Percentiles rank a stretch among this genome's conserved stretches.
Evolutionary conservation across 1,139 yeast species (phyloP).

Genomic region (Waltiozyma sp.): DNA sequence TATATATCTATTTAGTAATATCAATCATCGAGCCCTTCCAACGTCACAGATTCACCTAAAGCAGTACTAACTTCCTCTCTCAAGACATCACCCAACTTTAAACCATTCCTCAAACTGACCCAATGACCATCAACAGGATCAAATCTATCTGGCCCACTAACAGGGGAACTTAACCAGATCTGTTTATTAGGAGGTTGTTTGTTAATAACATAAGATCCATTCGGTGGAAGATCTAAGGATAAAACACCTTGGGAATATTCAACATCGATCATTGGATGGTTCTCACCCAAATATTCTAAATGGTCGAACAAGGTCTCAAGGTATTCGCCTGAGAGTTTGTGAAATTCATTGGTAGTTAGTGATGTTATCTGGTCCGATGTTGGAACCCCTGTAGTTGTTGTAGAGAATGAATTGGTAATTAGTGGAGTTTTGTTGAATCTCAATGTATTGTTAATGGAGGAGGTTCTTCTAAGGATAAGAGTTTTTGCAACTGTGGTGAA

Average conservation of each 20-base stretch:
- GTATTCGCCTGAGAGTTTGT: constrained; percentile 44
- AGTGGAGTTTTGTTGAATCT: no score
- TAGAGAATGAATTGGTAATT: constrained; percentile 8
- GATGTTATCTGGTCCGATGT: constrained; percentile 37
- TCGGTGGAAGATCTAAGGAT: constrained; percentile 51
- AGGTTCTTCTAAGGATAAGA: no score
- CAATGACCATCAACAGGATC: constrained; percentile 47
- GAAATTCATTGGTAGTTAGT: constrained; percentile 40
- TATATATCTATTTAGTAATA: not conserved
- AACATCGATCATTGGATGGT: constrained; percentile 51
- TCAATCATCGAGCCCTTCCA: constrained; percentile 11
- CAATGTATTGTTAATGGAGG: no score
- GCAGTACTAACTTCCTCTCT: constrained; percentile 35
- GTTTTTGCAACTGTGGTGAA: no score
- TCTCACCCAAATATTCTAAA: constrained; percentile 49
- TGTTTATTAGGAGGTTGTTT: constrained; percentile 89
- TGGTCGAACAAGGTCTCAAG: constrained; percentile 52
- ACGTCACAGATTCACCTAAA: constrained; percentile 18
- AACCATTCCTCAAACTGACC: constrained; percentile 45
- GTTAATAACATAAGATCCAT: constrained; percentile 75
- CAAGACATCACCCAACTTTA: constrained; percentile 34
- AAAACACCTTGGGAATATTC: constrained; percentile 68
- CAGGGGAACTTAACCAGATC: constrained; percentile 79
- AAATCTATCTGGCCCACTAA: constrained; percentile 72
- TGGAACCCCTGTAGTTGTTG: constrained; percentile 36